These are phyloP conservation scores for Triticum monococcum DNA, from an alignment of 176 grass and related monocot genomes.

Conservation along the genomic window DNA sequence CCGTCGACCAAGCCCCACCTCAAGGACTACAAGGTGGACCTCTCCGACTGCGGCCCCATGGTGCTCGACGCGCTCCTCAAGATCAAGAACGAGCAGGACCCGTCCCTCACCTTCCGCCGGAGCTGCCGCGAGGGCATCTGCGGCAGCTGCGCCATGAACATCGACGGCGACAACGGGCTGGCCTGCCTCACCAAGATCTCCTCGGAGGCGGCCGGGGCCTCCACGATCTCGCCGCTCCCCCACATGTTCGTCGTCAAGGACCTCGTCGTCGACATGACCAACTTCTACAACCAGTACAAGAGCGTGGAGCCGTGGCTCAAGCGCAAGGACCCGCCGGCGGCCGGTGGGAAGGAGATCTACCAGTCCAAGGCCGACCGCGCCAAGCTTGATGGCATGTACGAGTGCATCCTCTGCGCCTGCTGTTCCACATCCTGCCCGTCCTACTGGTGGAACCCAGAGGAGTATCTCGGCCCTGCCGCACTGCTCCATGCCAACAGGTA, in stretches of 20 bases:
- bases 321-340: slow-evolving; percentile 61
- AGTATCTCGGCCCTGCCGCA: slow-evolving; percentile 77
- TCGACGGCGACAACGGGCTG: slow-evolving; percentile 92
- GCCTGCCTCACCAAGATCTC: slow-evolving; percentile 98
- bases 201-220: slow-evolving; percentile 7
- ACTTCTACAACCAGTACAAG: slow-evolving; percentile 94
- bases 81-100: slow-evolving; percentile 98
- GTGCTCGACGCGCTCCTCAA: slow-evolving; percentile 84
- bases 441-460: slow-evolving; percentile 98
- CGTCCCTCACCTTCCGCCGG: slow-evolving; percentile 90
- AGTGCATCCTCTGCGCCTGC: slow-evolving; percentile 94
- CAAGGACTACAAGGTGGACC: slow-evolving; percentile 78
- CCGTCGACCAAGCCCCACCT: slow-evolving; percentile 80
- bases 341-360: slow-evolving; percentile 57
- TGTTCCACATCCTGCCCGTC: slow-evolving; percentile 87
- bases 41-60: slow-evolving; percentile 82
- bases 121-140: slow-evolving; percentile 99
- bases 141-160: slow-evolving; percentile 96
- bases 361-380: slow-evolving; percentile 79
- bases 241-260: slow-evolving; percentile 99
- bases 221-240: slow-evolving; percentile 78
- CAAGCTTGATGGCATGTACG: slow-evolving; percentile 94
- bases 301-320: slow-evolving; percentile 91
- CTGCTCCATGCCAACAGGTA: slow-evolving; percentile 84
- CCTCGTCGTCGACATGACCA: slow-evolving; percentile 97